Evolutionary conservation across 2,329 filamentous ascomycete species (phyloP), one percentile per base, ranked within the genome.

Genomic region (Endothia cerciana): DNA sequence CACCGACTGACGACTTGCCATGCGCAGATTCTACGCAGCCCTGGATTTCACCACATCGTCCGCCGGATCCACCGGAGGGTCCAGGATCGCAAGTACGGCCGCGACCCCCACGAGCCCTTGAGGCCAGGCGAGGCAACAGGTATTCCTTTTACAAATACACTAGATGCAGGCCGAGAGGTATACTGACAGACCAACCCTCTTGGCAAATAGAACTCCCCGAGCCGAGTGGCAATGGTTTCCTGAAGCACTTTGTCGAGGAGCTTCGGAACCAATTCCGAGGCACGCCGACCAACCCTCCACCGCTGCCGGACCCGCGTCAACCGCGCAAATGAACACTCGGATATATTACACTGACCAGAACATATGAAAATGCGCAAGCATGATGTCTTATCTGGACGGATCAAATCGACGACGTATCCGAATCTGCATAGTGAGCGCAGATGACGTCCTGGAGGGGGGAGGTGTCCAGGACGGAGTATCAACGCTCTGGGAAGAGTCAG

Each of bases 91-190:
- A 77, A 79, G 55, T 69, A 86, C 68, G 84, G 84, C 11, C 79
- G 82, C 30, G 77, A 83, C 62, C 83, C 84, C 0, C 76, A 80
- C 68, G 82, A 85, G 60, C 84, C 84, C 7, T 68, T 86, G 11
- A 77, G 79, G 0, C 82, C 78, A 1, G 85, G 84, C 55, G 81
- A 87, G 71, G 84, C 84, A 2, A 85, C 83, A 40, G 79, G 81
- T 82, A 74, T 5, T 73, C 17, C 40, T 25, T 6, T 41, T 8
- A 47, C 8, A 38, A 3, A 2, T 3, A 15, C 13, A 11, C 22
- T 28, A 25, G 2, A 38, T 36, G 53, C 13, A 15, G 13, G 25
- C 38, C 10, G 25, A 30, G 13, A 63, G 4, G 25, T 17, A 36
- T 47, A 11, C 41, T 63, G 61, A 63, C 19, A 13, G 40, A 30